Conservation (phyloP, 768 basidiomycete genomes). For the Chalciporus pseudorubinellus region DNA sequence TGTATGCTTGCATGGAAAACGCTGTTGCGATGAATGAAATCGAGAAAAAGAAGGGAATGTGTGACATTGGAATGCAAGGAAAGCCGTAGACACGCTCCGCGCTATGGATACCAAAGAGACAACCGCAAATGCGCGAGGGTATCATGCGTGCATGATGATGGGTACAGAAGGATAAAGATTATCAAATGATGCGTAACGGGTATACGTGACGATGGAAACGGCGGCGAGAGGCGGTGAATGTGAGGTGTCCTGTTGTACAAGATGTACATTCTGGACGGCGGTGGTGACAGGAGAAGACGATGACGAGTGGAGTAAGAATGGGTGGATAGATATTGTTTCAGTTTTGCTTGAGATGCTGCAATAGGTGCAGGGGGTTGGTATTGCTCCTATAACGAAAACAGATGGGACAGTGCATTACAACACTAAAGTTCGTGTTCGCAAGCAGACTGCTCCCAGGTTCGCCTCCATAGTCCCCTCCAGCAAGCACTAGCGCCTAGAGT, state of each 20-base stretch:
- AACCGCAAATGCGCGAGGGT: slow-evolving; percentile 20
- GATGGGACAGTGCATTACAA: slow-evolving; percentile 27
- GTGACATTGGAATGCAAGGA: slow-evolving; percentile 10
- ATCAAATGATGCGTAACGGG: slow-evolving; percentile 28
- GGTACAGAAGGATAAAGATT: slow-evolving; percentile 36
- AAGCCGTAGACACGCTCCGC: slow-evolving; percentile 16
- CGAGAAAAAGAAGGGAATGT: slow-evolving; percentile 12
- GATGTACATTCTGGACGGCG: slow-evolving; percentile 18
- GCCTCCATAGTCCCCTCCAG: slow-evolving; percentile 16
- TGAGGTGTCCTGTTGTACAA: slow-evolving; percentile 20
- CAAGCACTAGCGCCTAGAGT: slow-evolving; percentile 44
- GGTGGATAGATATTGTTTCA: slow-evolving; percentile 1
- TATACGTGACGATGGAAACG: slow-evolving; percentile 21
- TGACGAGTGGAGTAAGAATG: slow-evolving; percentile 5
- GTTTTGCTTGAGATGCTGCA: slow-evolving; percentile 10
- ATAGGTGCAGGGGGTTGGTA: slow-evolving; percentile 23
- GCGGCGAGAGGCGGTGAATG: slow-evolving; percentile 7
- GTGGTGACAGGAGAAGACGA: not conserved
- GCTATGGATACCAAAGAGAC: slow-evolving; percentile 14
- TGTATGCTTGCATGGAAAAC: slow-evolving; percentile 21
- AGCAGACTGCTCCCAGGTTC: slow-evolving; percentile 17
- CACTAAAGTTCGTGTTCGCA: slow-evolving; percentile 22
- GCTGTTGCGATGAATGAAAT: not conserved
- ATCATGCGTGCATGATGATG: slow-evolving; percentile 31
- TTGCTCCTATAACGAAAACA: slow-evolving; percentile 32